Percentiles rank a stretch among this genome's conserved stretches.
phyloP scores from a whole-genome alignment of 2,329 filamentous ascomycete genomes.

The Xenoacremonium recifei region DNA sequence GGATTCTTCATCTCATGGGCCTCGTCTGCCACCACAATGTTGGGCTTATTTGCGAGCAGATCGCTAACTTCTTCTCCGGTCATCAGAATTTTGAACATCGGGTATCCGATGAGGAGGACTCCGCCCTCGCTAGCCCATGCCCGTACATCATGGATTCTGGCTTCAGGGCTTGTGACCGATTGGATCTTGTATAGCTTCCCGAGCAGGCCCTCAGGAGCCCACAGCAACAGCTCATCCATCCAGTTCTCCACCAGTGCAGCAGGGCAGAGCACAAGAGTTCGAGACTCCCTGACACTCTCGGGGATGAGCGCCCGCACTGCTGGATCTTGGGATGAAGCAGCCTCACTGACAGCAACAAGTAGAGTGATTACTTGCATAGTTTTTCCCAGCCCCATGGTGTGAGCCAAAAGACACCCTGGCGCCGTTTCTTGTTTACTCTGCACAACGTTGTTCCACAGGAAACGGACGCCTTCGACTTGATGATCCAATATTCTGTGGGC shows the following conservation, averaged over 20 bases:
- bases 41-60: constrained; percentile 59
- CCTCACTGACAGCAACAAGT: constrained; percentile 70
- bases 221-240: constrained; percentile 71
- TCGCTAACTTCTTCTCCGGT: constrained; percentile 33
- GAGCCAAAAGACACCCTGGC: constrained; percentile 79
- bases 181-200: constrained; percentile 58
- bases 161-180: constrained; percentile 27
- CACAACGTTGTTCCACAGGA: constrained; percentile 85
- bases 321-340: constrained; percentile 57
- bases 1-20: constrained; percentile 77
- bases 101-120: constrained; percentile 74
- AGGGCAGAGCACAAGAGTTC: constrained; percentile 74
- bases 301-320: constrained; percentile 67
- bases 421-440: constrained; percentile 48
- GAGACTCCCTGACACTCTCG: constrained; percentile 56
- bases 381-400: constrained; percentile 91
- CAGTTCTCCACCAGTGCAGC: constrained; percentile 77
- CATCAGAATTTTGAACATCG: constrained; percentile 55
- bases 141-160: constrained; percentile 47
- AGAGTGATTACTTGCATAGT: constrained; percentile 88
- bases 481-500: constrained; percentile 70
- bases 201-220: constrained; percentile 59
- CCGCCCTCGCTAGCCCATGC: constrained; percentile 67
- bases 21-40: constrained; percentile 80
- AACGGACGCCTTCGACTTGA: constrained; percentile 78